A percentile compares a stretch with the other conserved stretches of the same genome.
phyloP scores from a whole-genome alignment of 139 green algal genomes.

The Coccomyxa sp. region DNA sequence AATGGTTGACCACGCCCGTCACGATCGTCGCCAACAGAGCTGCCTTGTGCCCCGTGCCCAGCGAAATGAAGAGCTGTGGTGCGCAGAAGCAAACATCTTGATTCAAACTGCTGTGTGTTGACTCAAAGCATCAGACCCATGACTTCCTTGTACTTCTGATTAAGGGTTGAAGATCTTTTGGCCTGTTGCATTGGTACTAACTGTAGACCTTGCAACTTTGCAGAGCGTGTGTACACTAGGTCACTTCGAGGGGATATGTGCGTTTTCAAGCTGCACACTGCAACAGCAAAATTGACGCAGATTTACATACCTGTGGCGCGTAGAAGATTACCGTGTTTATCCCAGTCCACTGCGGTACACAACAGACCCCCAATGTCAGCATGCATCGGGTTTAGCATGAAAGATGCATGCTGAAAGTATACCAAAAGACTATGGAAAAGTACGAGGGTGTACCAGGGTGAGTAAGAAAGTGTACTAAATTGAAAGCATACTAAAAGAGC shows the following conservation, averaged over 20 bases:
- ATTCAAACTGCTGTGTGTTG: too few relatives aligned
- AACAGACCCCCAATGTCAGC: background rate
- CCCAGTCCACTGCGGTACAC: slow-evolving; percentile 20
- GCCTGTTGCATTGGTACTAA: background rate
- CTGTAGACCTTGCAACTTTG: background rate
- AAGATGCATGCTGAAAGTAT: background rate
- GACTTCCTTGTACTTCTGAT: background rate
- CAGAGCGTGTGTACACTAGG: too few relatives aligned
- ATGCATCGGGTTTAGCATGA: background rate
- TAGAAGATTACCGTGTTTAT: slow-evolving; percentile 39
- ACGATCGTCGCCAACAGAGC: slow-evolving; percentile 23
- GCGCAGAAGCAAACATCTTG: background rate
- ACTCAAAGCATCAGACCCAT: background rate
- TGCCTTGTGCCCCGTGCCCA: slow-evolving; percentile 25
- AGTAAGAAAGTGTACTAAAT: background rate
- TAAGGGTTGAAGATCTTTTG: background rate
- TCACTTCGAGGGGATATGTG: too few relatives aligned
- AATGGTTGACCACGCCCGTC: slow-evolving; percentile 23
- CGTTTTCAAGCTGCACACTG: too few relatives aligned
- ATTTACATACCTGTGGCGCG: background rate
- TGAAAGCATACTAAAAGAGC: background rate
- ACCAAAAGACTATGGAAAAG: background rate
- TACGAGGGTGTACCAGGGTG: background rate
- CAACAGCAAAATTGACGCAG: too few relatives aligned
- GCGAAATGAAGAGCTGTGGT: slow-evolving; percentile 40